Conservation (phyloP, 2,329 filamentous ascomycete genomes). For the Aspergillus felis region DNA sequence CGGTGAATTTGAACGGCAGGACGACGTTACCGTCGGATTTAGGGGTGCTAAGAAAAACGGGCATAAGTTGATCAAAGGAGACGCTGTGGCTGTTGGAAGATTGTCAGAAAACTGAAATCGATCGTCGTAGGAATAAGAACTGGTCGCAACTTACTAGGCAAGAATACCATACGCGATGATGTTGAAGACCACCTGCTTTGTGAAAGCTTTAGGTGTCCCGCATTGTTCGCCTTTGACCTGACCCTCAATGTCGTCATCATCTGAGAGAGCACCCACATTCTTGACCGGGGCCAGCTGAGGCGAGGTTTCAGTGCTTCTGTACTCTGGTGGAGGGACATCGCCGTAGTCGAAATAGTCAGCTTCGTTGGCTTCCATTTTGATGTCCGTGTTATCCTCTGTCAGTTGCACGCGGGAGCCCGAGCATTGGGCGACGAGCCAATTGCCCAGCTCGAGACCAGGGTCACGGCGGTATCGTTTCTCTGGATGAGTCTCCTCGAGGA, state of each 20-base stretch:
- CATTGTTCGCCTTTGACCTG: slow-evolving; percentile 40
- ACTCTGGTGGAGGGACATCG: slow-evolving; percentile 63
- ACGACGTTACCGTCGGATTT: slow-evolving; percentile 47
- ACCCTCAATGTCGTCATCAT: slow-evolving; percentile 38
- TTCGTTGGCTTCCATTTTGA: slow-evolving; percentile 49
- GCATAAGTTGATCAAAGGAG: slow-evolving; percentile 89
- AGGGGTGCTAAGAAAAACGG: slow-evolving; percentile 79
- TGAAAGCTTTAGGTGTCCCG: slow-evolving; percentile 64
- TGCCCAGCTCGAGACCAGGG: slow-evolving; percentile 69
- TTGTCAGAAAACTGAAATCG: slow-evolving; percentile 45
- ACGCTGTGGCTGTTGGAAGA: slow-evolving; percentile 73
- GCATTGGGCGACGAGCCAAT: slow-evolving; percentile 55
- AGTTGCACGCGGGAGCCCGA: slow-evolving; percentile 26
- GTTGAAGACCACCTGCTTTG: slow-evolving; percentile 76
- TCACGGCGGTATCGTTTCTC: slow-evolving; percentile 75
- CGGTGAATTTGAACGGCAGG: slow-evolving; percentile 83
- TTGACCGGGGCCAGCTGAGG: slow-evolving; percentile 44
- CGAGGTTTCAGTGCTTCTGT: slow-evolving; percentile 57
- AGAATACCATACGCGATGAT: slow-evolving; percentile 88
- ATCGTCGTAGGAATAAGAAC: not conserved
- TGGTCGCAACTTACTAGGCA: slow-evolving; percentile 70
- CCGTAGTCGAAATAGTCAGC: slow-evolving; percentile 55
- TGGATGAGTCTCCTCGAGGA: slow-evolving; percentile 90
- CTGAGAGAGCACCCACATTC: slow-evolving; percentile 26
- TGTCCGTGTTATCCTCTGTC: slow-evolving; percentile 20